Conservation (phyloP, 371 early-diverging fungal species). For the Rhizopus delemar region DNA sequence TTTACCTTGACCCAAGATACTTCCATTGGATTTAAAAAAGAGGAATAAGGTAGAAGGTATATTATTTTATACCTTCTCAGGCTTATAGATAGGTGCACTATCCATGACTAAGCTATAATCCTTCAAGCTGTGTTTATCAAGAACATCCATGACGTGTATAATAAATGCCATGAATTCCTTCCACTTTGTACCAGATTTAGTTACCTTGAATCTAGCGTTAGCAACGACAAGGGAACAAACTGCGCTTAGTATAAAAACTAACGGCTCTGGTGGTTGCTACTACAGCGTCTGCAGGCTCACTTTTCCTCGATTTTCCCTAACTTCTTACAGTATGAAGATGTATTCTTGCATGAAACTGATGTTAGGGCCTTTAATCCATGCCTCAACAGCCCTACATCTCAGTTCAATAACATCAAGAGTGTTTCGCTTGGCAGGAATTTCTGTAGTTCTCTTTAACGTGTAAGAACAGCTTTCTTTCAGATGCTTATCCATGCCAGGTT, state of each 20-base stretch:
- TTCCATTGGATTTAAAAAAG: too few species aligned
- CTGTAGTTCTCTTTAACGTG: neutral
- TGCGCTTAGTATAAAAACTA: neutral
- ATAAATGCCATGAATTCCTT: neutral
- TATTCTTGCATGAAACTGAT: neutral
- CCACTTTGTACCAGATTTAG: neutral
- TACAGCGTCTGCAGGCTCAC: neutral
- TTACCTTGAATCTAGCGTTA: neutral
- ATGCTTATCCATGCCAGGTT: neutral
- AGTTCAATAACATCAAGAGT: neutral
- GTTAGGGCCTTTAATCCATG: neutral
- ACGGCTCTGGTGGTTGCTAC: neutral
- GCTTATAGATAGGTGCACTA: too few species aligned
- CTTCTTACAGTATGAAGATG: slow-evolving; percentile 4
- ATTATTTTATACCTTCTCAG: too few species aligned
- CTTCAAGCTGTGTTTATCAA: neutral
- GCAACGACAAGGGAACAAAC: neutral
- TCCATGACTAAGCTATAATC: too few species aligned
- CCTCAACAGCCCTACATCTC: neutral
- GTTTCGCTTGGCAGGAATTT: neutral
- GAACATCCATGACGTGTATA: neutral
- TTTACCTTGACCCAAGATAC: too few species aligned
- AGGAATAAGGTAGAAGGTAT: too few species aligned
- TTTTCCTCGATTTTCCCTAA: neutral
- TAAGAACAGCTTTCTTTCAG: neutral